Conservation (phyloP, 23 red algal species). For the Gracilaria domingensis region DNA sequence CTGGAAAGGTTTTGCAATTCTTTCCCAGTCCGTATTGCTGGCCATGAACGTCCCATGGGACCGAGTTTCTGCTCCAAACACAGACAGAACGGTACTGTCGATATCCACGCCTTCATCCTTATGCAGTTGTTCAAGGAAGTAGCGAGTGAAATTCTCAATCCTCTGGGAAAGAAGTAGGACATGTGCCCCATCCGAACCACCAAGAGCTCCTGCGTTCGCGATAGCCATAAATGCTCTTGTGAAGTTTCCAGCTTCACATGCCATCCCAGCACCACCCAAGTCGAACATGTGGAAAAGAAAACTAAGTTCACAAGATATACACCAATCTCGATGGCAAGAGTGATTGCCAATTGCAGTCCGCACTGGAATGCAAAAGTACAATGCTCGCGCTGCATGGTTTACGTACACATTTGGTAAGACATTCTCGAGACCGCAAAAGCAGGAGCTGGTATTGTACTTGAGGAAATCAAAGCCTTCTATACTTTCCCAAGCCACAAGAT, state of each 20-base stretch:
- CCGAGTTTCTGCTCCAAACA: slow-evolving; percentile 72
- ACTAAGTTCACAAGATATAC: slow-evolving; percentile 88
- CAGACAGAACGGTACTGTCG: slow-evolving; percentile 45
- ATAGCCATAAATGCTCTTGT: slow-evolving; percentile 87
- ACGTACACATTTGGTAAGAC: slow-evolving; percentile 93
- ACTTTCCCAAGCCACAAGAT: slow-evolving; percentile 80
- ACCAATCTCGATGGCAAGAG: slow-evolving; percentile 75
- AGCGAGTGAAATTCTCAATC: slow-evolving; percentile 88
- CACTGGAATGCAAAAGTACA: slow-evolving; percentile 82
- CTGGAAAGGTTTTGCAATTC: slow-evolving; percentile 63
- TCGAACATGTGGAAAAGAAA: slow-evolving; percentile 96
- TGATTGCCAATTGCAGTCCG: slow-evolving; percentile 82
- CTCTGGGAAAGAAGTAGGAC: slow-evolving; percentile 61
- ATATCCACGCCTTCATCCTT: slow-evolving; percentile 56
- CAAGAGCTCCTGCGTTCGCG: slow-evolving; percentile 87
- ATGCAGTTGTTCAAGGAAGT: slow-evolving; percentile 92
- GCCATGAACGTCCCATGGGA: slow-evolving; percentile 61
- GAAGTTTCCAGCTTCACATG: slow-evolving; percentile 90
- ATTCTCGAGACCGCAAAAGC: slow-evolving; percentile 89
- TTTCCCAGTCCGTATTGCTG: slow-evolving; percentile 69
- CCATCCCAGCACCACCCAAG: slow-evolving; percentile 78
- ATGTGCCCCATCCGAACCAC: slow-evolving; percentile 75
- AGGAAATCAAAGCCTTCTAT: slow-evolving; percentile 95
- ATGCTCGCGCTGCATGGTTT: slow-evolving; percentile 83
- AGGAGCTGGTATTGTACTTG: slow-evolving; percentile 80